phyloP scores from a whole-genome alignment of 345 rosid genomes.

The Hibiscus syriacus region DNA sequence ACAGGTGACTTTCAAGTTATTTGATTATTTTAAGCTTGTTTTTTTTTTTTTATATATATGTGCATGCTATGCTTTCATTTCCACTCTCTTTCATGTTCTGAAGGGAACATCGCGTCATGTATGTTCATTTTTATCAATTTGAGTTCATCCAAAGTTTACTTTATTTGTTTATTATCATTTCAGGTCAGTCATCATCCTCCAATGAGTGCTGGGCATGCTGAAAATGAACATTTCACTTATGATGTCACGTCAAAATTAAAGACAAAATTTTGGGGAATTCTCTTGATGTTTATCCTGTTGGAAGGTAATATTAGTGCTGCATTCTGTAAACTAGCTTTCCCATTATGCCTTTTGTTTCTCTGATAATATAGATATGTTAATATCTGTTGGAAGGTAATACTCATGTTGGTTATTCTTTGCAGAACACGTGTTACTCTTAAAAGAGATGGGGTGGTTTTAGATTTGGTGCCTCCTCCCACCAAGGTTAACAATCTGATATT shows the following conservation, averaged over 20 bases:
- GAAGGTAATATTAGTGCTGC: conserved; percentile 37
- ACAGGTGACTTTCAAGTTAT: conserved; percentile 45
- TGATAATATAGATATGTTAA: not conserved
- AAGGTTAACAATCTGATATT: conserved; percentile 70
- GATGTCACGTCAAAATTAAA: conserved; percentile 83
- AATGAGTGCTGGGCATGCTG: conserved; percentile 91
- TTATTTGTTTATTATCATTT: conserved; percentile 10
- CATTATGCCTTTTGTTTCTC: not conserved
- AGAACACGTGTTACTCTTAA: conserved; percentile 66
- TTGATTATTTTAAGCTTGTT: not conserved
- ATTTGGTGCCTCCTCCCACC: conserved; percentile 74
- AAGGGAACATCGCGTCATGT: not conserved
- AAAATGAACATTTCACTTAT: conserved; percentile 79
- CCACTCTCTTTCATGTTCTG: not conserved
- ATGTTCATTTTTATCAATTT: not conserved
- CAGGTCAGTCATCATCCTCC: conserved; percentile 98
- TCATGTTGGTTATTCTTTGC: conserved; percentile 9
- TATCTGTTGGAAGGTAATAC: conserved; percentile 54
- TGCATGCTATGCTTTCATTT: not conserved
- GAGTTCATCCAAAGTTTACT: not conserved
- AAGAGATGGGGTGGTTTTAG: conserved; percentile 61
- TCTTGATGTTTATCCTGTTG: conserved; percentile 65
- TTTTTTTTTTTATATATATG: not conserved
- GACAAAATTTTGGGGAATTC: conserved; percentile 80
- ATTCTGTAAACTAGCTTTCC: not conserved